Conservation (phyloP, 768 basidiomycete species). For the Pleurotus citrinopileatus region DNA sequence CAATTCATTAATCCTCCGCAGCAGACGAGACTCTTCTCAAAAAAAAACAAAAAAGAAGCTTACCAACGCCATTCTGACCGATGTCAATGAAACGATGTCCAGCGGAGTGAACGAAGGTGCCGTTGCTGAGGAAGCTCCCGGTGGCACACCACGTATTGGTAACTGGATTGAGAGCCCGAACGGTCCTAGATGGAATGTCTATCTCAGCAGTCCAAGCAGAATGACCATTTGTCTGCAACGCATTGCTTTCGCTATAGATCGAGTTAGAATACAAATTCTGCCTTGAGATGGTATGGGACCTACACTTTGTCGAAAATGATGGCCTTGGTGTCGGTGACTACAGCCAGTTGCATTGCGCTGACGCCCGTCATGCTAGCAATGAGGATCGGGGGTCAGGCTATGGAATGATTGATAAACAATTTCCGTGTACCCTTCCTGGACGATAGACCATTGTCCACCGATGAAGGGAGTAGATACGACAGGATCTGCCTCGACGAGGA, state of each 20-base stretch:
- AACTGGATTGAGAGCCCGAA: conserved; percentile 28
- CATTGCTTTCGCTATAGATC: conserved; percentile 26
- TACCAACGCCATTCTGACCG: neutral
- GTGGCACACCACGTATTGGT: conserved; percentile 41
- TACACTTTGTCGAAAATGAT: conserved; percentile 23
- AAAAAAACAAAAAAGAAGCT: neutral
- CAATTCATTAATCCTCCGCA: conserved; percentile 1
- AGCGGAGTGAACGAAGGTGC: conserved; percentile 31
- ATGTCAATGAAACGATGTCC: conserved; percentile 14
- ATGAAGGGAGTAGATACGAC: neutral
- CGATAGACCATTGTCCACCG: conserved; percentile 10
- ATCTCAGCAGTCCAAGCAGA: conserved; percentile 44
- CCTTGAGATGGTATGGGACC: neutral
- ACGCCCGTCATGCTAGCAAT: conserved; percentile 19
- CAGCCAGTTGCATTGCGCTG: conserved; percentile 21
- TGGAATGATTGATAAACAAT: neutral
- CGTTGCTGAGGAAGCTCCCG: conserved; percentile 38
- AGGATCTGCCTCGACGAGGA: neutral
- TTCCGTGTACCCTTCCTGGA: conserved; percentile 14
- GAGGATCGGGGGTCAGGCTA: neutral
- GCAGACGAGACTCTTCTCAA: neutral
- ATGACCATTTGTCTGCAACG: conserved; percentile 36
- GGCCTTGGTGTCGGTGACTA: conserved; percentile 19
- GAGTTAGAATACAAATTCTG: neutral
- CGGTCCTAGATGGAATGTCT: conserved; percentile 36